Conservation (phyloP, 768 basidiomycete genomes). For the Daedaleopsis sinensis region DNA sequence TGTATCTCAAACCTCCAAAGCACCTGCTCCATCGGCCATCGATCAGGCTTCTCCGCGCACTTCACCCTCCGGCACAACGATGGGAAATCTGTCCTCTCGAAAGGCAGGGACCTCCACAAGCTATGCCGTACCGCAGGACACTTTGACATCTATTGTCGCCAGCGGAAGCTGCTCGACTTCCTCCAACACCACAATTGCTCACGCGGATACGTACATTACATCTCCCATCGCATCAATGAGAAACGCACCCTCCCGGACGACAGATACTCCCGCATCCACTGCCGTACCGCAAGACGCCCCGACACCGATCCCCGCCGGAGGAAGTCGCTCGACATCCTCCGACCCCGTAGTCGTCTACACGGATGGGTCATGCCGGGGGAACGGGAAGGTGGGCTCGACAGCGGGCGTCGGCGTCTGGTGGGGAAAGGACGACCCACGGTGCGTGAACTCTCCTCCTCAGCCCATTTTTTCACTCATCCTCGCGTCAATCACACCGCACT, state of each 20-base stretch:
- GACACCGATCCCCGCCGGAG: background rate
- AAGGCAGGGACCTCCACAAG: background rate
- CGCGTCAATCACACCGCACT: background rate
- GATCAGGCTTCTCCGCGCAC: too few relatives aligned
- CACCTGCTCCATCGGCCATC: background rate
- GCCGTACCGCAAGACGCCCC: background rate
- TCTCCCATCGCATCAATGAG: too few relatives aligned
- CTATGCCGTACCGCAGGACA: background rate
- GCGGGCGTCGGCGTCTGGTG: slow-evolving; percentile 93
- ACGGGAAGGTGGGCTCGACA: slow-evolving; percentile 64
- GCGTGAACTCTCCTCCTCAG: background rate
- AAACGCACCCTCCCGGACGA: background rate
- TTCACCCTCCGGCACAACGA: too few relatives aligned
- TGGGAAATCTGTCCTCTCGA: too few relatives aligned
- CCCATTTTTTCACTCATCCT: background rate
- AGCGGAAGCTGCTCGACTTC: slow-evolving; percentile 4
- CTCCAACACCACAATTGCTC: slow-evolving; percentile 23
- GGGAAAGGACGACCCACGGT: slow-evolving; percentile 70
- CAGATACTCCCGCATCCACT: background rate
- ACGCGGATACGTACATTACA: too few relatives aligned
- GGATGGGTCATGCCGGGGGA: slow-evolving; percentile 86
- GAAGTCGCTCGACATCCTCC: slow-evolving; percentile 18
- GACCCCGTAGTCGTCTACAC: slow-evolving; percentile 62
- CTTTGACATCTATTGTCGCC: background rate
- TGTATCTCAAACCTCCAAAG: background rate